phyloP scores from a whole-genome alignment of 148 eudicot species.

The Hydrangea macrophylla region DNA sequence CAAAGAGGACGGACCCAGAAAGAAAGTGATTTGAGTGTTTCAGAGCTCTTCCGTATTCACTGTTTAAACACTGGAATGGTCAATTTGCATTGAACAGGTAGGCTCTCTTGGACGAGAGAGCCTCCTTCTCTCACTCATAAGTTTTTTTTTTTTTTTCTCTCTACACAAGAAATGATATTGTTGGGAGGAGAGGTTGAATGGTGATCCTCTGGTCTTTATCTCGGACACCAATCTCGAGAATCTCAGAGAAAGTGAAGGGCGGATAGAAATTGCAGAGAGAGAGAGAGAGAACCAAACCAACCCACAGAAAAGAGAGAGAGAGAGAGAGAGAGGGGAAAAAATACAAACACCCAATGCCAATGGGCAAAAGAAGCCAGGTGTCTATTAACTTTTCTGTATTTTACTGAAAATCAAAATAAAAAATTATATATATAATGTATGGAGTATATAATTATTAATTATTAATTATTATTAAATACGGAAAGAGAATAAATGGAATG shows the following conservation, averaged over 20 bases:
- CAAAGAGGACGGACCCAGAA: neutral
- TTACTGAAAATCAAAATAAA: neutral
- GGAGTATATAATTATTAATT: too few relatives aligned
- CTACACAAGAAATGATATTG: neutral
- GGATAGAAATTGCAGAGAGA: conserved; percentile 4
- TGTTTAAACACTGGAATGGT: conserved; percentile 5
- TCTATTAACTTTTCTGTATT: neutral
- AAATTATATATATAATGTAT: too few relatives aligned
- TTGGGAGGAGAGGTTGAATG: neutral
- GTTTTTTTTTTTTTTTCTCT: neutral
- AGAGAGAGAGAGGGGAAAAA: neutral
- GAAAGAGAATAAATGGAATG: conserved; percentile 12
- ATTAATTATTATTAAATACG: too few relatives aligned
- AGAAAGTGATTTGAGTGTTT: neutral
- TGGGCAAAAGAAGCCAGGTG: neutral
- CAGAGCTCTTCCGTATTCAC: neutral
- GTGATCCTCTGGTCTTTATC: conserved; percentile 29
- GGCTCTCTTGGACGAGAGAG: conserved; percentile 49
- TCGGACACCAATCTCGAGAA: conserved; percentile 29
- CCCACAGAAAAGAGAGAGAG: conserved; percentile 5
- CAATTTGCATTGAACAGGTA: conserved; percentile 17
- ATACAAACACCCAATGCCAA: conserved; percentile 2
- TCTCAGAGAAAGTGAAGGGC: conserved; percentile 23
- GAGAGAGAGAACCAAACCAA: neutral
- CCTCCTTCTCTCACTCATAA: conserved; percentile 45